Evolutionary conservation across 192 early-diverging fungal genomes (phyloP).

Genomic region (Coemansia sp.): DNA sequence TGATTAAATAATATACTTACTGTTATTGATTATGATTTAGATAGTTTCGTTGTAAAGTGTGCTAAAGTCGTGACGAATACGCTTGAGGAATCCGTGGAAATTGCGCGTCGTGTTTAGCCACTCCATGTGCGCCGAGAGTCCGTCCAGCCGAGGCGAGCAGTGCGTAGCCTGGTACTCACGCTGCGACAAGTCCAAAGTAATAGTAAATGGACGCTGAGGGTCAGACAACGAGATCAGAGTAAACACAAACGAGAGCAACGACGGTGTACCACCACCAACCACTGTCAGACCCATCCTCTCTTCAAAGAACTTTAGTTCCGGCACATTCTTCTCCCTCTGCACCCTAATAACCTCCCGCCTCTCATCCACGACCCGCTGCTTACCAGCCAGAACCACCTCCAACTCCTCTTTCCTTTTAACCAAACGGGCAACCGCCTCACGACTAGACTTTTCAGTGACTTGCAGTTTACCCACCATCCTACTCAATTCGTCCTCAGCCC

Average conservation of each 20-base stretch:
- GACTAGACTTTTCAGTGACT: slow-evolving; percentile 47
- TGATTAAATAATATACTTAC: background rate
- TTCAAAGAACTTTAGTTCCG: slow-evolving; percentile 63
- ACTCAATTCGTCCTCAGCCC: slow-evolving; percentile 53
- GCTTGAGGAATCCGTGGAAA: slow-evolving; percentile 74
- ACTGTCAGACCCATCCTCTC: slow-evolving; percentile 59
- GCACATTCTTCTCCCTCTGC: slow-evolving; percentile 56
- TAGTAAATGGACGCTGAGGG: slow-evolving; percentile 54
- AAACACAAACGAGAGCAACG: slow-evolving; percentile 67
- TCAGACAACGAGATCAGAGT: slow-evolving; percentile 66
- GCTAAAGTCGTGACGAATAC: slow-evolving; percentile 62
- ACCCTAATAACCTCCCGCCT: slow-evolving; percentile 53
- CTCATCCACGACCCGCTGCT: slow-evolving; percentile 58
- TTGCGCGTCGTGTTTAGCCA: slow-evolving; percentile 65
- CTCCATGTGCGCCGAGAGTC: slow-evolving; percentile 53
- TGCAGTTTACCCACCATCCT: slow-evolving; percentile 50
- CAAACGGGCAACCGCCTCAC: slow-evolving; percentile 33
- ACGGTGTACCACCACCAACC: slow-evolving; percentile 36
- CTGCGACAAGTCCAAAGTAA: slow-evolving; percentile 63
- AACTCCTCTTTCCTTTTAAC: slow-evolving; percentile 17
- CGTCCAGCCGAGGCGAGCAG: slow-evolving; percentile 58
- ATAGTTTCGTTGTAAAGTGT: slow-evolving; percentile 39
- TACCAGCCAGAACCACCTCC: slow-evolving; percentile 43
- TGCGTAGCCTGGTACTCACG: slow-evolving; percentile 60
- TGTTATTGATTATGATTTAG: background rate